Percentiles rank a stretch among this genome's conserved stretches.
Evolutionary conservation across 1,139 yeast genomes (phyloP).

Genomic region (Yamadazyma songkhlaensis): DNA sequence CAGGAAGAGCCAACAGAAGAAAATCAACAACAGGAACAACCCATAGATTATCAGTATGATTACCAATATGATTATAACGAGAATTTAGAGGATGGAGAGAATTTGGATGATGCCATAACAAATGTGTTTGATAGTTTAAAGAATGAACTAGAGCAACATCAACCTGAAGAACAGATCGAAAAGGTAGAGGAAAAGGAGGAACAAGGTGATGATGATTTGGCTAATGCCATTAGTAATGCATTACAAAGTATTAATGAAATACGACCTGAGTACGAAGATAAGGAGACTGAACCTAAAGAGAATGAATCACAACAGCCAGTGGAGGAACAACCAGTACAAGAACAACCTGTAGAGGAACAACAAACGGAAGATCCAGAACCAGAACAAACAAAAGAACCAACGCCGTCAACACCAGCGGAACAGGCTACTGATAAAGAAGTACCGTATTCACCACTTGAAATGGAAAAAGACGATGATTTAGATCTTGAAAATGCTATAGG

Average conservation of each 20-base stretch:
- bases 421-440: neutral
- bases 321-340: constrained; percentile 4
- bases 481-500: constrained; percentile 31
- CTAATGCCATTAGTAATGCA: constrained; percentile 15
- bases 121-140: constrained; percentile 22
- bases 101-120: constrained; percentile 27
- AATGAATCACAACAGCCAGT: neutral
- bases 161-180: constrained; percentile 3
- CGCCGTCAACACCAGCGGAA: neutral
- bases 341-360: neutral
- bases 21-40: neutral
- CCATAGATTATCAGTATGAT: neutral
- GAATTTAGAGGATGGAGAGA: constrained; percentile 18
- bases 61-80: constrained; percentile 3
- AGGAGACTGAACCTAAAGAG: neutral
- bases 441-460: constrained; percentile 13
- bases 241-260: constrained; percentile 15
- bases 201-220: constrained; percentile 19
- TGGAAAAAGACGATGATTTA: constrained; percentile 19
- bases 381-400: neutral
- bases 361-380: constrained; percentile 3
- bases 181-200: constrained; percentile 7
- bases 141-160: neutral
- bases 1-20: constrained; percentile 3
- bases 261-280: constrained; percentile 8